Percentiles rank a stretch among this genome's conserved stretches.
Evolutionary conservation across 371 early-diverging fungal species (phyloP).

Genomic region (Rhizopus delemar): DNA sequence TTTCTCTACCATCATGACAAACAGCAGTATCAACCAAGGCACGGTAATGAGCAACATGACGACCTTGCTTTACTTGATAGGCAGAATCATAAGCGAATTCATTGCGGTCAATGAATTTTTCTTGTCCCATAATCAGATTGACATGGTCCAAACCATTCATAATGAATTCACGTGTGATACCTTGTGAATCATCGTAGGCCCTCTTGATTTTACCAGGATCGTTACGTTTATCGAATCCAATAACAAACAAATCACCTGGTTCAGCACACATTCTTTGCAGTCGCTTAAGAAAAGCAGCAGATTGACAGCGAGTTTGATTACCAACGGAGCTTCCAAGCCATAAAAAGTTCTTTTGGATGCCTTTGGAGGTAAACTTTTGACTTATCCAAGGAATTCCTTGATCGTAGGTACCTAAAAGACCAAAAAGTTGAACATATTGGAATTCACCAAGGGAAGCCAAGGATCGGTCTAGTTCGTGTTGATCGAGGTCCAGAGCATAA

Average conservation of each 20-base stretch:
- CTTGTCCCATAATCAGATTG: constrained; percentile 65
- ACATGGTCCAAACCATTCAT: constrained; percentile 84
- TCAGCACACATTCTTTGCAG: constrained; percentile 49
- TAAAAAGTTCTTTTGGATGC: constrained; percentile 66
- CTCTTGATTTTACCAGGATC: constrained; percentile 61
- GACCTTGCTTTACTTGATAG: constrained; percentile 74
- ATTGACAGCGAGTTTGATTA: constrained; percentile 63
- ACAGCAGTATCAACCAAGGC: constrained; percentile 54
- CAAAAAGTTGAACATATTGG: constrained; percentile 65
- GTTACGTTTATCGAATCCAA: constrained; percentile 87
- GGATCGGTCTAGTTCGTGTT: constrained; percentile 71
- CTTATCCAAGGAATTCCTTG: constrained; percentile 69
- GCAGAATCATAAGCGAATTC: constrained; percentile 72
- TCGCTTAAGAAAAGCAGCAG: constrained; percentile 52
- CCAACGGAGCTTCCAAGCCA: constrained; percentile 94
- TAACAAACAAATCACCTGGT: constrained; percentile 75
- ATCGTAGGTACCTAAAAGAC: constrained; percentile 90
- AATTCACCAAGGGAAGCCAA: constrained; percentile 49
- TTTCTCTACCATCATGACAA: constrained; percentile 38
- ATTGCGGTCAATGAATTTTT: constrained; percentile 53
- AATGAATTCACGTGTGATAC: constrained; percentile 79
- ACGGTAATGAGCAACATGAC: constrained; percentile 81
- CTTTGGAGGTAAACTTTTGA: constrained; percentile 39
- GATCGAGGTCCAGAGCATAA: constrained; percentile 91
- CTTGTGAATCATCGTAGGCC: constrained; percentile 84